Conservation (phyloP, 1,139 yeast species). For the Pneumocystis wakefieldiae region DNA sequence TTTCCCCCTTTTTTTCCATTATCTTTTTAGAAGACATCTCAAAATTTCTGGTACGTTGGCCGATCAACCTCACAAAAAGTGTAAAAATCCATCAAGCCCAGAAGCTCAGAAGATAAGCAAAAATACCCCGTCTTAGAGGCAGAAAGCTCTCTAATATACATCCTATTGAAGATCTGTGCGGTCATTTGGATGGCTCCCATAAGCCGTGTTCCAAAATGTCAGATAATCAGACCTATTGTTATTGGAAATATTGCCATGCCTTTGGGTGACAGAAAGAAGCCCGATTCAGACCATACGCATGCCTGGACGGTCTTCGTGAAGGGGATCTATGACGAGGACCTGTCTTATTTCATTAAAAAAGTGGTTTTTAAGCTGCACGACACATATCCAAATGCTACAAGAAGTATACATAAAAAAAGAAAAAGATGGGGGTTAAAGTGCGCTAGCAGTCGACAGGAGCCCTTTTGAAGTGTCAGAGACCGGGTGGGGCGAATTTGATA, state of each 20-base stretch:
- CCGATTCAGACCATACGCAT: slow-evolving; percentile 87
- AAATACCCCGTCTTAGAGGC: too few relatives aligned
- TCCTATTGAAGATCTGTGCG: too few relatives aligned
- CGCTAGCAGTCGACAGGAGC: slow-evolving; percentile 21
- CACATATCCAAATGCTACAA: slow-evolving; percentile 70
- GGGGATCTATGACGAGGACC: slow-evolving; percentile 70
- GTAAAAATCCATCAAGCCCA: neutral
- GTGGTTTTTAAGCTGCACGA: slow-evolving; percentile 92
- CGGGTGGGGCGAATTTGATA: slow-evolving; percentile 99
- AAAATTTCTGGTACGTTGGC: neutral
- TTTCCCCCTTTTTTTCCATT: neutral
- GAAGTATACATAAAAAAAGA: slow-evolving; percentile 26
- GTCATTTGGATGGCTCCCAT: neutral
- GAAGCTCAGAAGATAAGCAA: too few relatives aligned
- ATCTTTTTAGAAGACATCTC: neutral
- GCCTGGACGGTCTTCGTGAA: slow-evolving; percentile 86
- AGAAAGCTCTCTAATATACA: too few relatives aligned
- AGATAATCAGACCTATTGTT: slow-evolving; percentile 44
- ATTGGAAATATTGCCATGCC: slow-evolving; percentile 81
- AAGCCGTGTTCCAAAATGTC: slow-evolving; percentile 5
- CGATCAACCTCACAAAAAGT: neutral
- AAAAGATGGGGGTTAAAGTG: slow-evolving; percentile 45
- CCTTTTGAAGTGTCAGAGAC: slow-evolving; percentile 94
- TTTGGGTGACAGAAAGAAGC: slow-evolving; percentile 42
- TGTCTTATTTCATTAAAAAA: slow-evolving; percentile 69